These are phyloP conservation scores for Hypoxylon sp. DNA, from an alignment of 2,329 filamentous ascomycete species.

Conservation along the genomic window DNA sequence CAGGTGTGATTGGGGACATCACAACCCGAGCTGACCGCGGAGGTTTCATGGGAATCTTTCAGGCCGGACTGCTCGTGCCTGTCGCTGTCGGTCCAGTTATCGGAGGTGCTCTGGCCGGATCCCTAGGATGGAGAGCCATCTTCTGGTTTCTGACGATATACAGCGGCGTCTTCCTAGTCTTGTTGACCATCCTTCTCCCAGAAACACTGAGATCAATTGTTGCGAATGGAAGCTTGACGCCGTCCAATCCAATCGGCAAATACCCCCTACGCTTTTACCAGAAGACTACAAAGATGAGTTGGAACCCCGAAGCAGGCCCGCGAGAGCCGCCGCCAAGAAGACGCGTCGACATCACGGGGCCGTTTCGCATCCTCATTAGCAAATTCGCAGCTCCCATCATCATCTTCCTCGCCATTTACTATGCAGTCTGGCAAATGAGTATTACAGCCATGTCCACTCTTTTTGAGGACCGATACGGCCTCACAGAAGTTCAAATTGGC, in stretches of 20 bases:
- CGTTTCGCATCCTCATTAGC: conserved; percentile 61
- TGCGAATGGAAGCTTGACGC: conserved; percentile 54
- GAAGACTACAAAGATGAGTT: conserved; percentile 46
- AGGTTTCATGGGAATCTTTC: conserved; percentile 64
- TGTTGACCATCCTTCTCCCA: conserved; percentile 60
- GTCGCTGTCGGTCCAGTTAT: conserved; percentile 61
- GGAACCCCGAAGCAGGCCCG: conserved; percentile 31
- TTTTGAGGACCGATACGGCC: conserved; percentile 58
- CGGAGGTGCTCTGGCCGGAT: conserved; percentile 64
- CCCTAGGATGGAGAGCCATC: conserved; percentile 65
- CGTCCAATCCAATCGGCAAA: conserved; percentile 41
- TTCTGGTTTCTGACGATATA: conserved; percentile 67
- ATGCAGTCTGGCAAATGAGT: conserved; percentile 67
- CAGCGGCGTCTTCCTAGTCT: conserved; percentile 54
- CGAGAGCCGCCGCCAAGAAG: conserved; percentile 48
- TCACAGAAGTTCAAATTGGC: conserved; percentile 60
- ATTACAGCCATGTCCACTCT: conserved; percentile 66
- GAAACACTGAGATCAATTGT: conserved; percentile 60
- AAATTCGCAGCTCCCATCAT: conserved; percentile 60
- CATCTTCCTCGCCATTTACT: conserved; percentile 63
- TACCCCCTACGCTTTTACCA: conserved; percentile 54
- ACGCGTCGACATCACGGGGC: conserved; percentile 58
- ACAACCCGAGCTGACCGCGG: conserved; percentile 68
- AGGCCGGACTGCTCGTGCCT: conserved; percentile 53
- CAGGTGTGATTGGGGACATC: conserved; percentile 69